These are phyloP conservation scores for Histomonas meleagridis DNA, from an alignment of 208 protist genomes.

Conservation along the genomic window DNA sequence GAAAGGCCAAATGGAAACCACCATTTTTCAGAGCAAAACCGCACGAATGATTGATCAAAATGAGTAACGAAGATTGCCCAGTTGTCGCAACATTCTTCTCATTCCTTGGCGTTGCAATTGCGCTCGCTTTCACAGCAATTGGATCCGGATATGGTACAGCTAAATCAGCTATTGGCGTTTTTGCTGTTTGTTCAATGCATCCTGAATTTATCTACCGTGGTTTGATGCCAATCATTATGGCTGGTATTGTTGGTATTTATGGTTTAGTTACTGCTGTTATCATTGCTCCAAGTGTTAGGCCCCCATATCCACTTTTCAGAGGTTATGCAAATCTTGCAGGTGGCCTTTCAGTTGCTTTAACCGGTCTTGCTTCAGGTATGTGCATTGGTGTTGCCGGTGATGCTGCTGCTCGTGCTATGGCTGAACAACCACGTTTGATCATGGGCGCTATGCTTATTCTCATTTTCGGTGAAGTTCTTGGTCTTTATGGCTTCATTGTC, in stretches of 20 bases:
- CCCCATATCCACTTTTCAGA: background rate
- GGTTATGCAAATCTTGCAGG: constrained; percentile 5
- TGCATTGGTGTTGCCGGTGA: constrained; percentile 38
- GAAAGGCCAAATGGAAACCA: no score
- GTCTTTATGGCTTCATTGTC: constrained; percentile 37
- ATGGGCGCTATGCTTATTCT: constrained; percentile 33
- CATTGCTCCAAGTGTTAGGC: background rate
- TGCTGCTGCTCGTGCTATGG: constrained; percentile 16
- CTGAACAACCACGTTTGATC: constrained; percentile 8
- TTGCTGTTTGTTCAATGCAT: background rate
- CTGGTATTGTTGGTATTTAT: constrained; percentile 38
- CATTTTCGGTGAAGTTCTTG: constrained; percentile 36
- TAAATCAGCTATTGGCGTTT: constrained; percentile 37
- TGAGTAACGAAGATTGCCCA: background rate
- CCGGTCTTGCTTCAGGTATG: background rate
- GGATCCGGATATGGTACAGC: constrained; percentile 26
- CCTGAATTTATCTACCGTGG: constrained; percentile 12
- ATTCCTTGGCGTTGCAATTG: background rate
- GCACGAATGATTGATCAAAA: no score
- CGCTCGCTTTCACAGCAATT: constrained; percentile 1
- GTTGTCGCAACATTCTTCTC: background rate
- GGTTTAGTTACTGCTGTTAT: constrained; percentile 33
- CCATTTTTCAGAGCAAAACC: no score
- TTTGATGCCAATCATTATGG: constrained; percentile 35
- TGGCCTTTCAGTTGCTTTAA: constrained; percentile 9